Percentiles rank a stretch among this genome's conserved stretches.
Conservation (phyloP, 768 basidiomycete species). For the Podaxis mareebaensis region DNA sequence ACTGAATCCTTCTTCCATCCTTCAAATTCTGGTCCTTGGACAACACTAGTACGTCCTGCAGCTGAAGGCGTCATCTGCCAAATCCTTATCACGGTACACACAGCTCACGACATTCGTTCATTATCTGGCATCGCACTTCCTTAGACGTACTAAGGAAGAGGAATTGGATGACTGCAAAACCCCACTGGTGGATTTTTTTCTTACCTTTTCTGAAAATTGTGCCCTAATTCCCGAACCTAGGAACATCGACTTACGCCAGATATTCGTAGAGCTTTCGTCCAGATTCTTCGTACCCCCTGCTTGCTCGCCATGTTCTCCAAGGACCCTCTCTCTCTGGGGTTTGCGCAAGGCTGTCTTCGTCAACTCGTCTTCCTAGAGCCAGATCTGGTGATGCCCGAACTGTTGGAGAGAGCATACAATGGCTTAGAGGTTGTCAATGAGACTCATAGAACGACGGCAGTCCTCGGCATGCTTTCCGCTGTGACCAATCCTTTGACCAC, state of each 20-base stretch:
- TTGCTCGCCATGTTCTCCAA: slow-evolving; percentile 91
- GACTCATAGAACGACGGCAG: slow-evolving; percentile 92
- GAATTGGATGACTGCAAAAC: slow-evolving; percentile 76
- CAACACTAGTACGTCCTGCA: slow-evolving; percentile 46
- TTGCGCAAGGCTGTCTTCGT: slow-evolving; percentile 78
- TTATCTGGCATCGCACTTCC: slow-evolving; percentile 72
- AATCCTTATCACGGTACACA: slow-evolving; percentile 12
- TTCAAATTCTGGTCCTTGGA: slow-evolving; percentile 88
- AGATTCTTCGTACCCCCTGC: slow-evolving; percentile 79
- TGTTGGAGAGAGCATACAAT: slow-evolving; percentile 88
- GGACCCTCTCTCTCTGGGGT: slow-evolving; percentile 77
- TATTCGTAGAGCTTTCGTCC: slow-evolving; percentile 83
- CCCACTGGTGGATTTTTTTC: slow-evolving; percentile 52
- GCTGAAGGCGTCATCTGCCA: not conserved
- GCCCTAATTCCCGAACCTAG: slow-evolving; percentile 32
- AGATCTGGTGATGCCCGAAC: slow-evolving; percentile 81
- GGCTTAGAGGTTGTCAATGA: slow-evolving; percentile 94
- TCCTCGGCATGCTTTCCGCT: slow-evolving; percentile 79
- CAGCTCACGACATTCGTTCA: slow-evolving; percentile 74
- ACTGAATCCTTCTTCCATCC: slow-evolving; percentile 97
- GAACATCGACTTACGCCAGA: slow-evolving; percentile 74
- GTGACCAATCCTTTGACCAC: slow-evolving; percentile 76
- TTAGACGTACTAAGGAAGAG: slow-evolving; percentile 79
- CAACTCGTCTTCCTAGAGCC: slow-evolving; percentile 82
- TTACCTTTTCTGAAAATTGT: not conserved